Evolutionary conservation across 163 green algal genomes (phyloP).

Genomic region (Prototheca stagnorum): DNA sequence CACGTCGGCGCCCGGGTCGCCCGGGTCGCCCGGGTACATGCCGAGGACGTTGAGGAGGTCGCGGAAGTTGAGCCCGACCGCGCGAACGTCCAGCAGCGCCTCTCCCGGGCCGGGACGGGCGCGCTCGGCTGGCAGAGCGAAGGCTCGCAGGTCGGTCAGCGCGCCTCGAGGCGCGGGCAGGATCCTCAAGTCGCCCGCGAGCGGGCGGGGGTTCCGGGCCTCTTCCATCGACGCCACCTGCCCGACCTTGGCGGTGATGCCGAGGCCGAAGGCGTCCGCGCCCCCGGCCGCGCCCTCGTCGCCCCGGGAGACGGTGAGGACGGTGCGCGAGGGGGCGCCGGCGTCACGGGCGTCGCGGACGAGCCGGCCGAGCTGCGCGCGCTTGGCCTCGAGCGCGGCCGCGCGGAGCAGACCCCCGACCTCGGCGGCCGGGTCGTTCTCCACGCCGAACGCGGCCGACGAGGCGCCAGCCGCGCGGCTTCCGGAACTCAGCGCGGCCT

Average conservation of each 20-base stretch:
- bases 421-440: not conserved
- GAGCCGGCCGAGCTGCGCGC: no score
- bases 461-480: no score
- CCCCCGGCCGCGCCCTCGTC: no score
- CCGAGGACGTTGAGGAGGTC: slow-evolving; percentile 49
- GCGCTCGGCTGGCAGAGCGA: slow-evolving; percentile 5
- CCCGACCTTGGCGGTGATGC: no score
- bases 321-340: no score
- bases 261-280: slow-evolving; percentile 1
- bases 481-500: no score
- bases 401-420: slow-evolving; percentile 21
- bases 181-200: slow-evolving; percentile 11
- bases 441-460: not conserved
- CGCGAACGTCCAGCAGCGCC: no score
- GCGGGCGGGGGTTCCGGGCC: not conserved
- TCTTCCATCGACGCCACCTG: no score
- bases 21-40: slow-evolving; percentile 73
- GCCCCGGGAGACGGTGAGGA: slow-evolving; percentile 5
- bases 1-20: slow-evolving; percentile 53
- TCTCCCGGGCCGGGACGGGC: not conserved
- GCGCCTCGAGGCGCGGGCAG: slow-evolving; percentile 22
- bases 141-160: slow-evolving; percentile 19
- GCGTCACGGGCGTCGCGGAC: no score
- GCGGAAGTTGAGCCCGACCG: slow-evolving; percentile 75
- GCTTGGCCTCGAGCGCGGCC: slow-evolving; percentile 5